Base-by-base conservation (phyloP, 345 rosid genomes). In the Camelina laxa region DNA sequence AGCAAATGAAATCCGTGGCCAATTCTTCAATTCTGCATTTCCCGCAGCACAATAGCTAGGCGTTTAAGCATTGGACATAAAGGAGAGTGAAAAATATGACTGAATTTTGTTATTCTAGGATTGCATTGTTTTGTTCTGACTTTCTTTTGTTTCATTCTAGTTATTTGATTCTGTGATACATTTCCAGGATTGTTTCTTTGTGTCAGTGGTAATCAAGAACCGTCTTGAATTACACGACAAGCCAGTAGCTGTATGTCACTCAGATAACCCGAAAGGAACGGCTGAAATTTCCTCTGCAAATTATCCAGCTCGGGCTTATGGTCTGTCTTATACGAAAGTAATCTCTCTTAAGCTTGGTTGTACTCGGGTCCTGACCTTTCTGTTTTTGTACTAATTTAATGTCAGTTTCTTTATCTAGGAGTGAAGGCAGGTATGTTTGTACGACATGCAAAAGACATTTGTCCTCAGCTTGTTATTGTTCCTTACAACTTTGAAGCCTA, bases 221-320 rank as follows among this genome's bases (percentile, higher is more conserved):
- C 88, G 69, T 78, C 87, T 86, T 2, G 88, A 87, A 42, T 77
- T 94, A 75, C 88, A 83, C 10, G 90, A 91, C 75, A 88, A 82
- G 83, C 96, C 97, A 48, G 95, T 94, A 69, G 98, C 96, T 54
- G 87, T 91, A 48, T 89, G 96, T 67, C 98, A 94, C 82, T 94
- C 98, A 6, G 91, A 87, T 80, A 94, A 85, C 78, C 87, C 89
- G 11, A 89, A 88, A 80, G 98, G 98, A 83, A 91, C 98, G 47
- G 98, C 98, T 47, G 97, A 94, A 85, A 91, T 94, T 64, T 94
- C 97, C 60, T 94, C 98, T 19, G 98, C 98, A 42, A 94, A 94
- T 72, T 94, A 94, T 74, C 91, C 95, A 67, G 97, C 98, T 75
- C 87, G 97, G 69, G 85, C 75, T 67, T 91, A 85, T 84, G 98